A percentile compares a stretch with the other conserved stretches of the same genome.
phyloP scores from a whole-genome alignment of 495 filamentous ascomycete genomes.

The Apiosordaria backusii region DNA sequence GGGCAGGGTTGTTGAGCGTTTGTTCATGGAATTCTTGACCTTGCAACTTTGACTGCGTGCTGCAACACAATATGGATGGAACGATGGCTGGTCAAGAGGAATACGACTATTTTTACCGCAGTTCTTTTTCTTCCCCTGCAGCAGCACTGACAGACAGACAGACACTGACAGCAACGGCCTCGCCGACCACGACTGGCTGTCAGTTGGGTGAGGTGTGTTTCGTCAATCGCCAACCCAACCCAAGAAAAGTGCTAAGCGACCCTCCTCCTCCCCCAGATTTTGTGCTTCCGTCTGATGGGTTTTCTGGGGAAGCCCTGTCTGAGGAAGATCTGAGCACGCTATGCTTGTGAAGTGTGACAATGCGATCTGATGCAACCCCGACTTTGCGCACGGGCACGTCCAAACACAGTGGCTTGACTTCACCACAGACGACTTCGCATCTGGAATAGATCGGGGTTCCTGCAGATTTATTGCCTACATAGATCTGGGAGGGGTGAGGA shows the following conservation, averaged over 20 bases:
- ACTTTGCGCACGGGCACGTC: slow-evolving; percentile 6
- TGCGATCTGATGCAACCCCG: slow-evolving; percentile 11
- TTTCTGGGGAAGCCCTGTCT: slow-evolving; percentile 17
- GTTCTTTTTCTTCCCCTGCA: background rate
- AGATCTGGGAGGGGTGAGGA: background rate
- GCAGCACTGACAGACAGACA: background rate
- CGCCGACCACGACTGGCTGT: background rate
- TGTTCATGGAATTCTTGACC: background rate
- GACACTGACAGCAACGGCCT: background rate
- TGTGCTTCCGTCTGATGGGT: background rate
- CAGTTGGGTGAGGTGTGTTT: background rate
- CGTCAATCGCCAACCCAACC: background rate
- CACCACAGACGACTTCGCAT: background rate
- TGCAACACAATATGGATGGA: background rate
- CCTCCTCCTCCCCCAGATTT: background rate
- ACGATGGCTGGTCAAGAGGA: background rate
- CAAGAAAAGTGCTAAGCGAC: background rate
- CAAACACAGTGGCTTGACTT: background rate
- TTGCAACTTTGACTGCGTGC: background rate
- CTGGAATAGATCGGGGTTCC: background rate
- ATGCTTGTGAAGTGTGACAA: background rate
- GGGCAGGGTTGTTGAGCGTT: background rate
- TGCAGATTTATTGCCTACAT: background rate
- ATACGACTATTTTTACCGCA: background rate
- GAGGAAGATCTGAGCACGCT: slow-evolving; percentile 2